Base-by-base conservation (phyloP, 305 asterid genomes). In the Plantago coronopus region DNA sequence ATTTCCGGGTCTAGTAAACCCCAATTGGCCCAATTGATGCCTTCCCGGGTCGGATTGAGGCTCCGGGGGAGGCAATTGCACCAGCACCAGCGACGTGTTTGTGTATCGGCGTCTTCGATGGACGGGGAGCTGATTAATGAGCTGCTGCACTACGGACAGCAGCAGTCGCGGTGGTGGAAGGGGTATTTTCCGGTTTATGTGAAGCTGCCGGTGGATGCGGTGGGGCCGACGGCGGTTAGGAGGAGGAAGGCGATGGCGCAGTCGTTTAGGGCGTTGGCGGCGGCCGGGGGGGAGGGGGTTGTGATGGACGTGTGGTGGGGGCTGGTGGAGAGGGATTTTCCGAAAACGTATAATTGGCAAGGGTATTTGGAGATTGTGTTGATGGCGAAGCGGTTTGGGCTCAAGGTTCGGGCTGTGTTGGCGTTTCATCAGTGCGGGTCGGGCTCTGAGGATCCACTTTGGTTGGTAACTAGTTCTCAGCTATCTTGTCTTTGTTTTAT, bases 221-320 rank as follows among this genome's bases (percentile, higher is more conserved):
- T 89, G 61, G 84, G 70, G 50, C 64, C 75, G 13, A 45, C 78
- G 0, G 73, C 72, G 69, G 70, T 89, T 82, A 69, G 74, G 80
- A 76, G 95, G 78, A 78, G 72, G 73, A 84, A 69, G 72, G 77
- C 81, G 62, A 79, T 84, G 85, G 78, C 67, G 48, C 83, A 78
- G 71, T 77, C 91, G 11, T 84, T 89, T 67, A 80, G 83, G 43
- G 94, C 95, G 56, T 74, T 89, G 57, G 80, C 83, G 54, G 74
- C 82, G 45, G 89, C 85, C 3, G 97, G 91, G 7, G 97, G 83
- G 72, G 91, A 86, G 66, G 97, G 96, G 40, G 88, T 89, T 72
- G 88, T 84, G 73, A 81, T 89, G 91, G 95, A 89, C 70, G 94
- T 84, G 48, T 89, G 97, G 97, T 89, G 95, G 97, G 96, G 94